Base-by-base conservation (phyloP, 2,329 filamentous ascomycete genomes). In the Ophiostoma angusticollis region DNA sequence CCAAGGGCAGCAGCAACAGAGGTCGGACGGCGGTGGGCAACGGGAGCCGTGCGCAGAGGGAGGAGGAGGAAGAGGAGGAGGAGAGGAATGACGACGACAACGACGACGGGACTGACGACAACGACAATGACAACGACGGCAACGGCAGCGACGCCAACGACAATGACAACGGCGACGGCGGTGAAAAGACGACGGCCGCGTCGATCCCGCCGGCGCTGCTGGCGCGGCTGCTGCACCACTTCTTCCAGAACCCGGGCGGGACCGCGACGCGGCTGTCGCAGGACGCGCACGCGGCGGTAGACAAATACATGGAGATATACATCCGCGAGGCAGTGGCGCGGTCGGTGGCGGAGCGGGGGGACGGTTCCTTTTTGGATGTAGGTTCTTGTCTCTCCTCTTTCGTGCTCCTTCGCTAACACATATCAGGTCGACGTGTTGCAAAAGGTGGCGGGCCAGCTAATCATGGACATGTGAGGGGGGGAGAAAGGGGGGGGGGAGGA, bases 261-360 rank as follows among this genome's bases (percentile, higher is more conserved):
- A 72, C 80, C 35, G 70, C 72, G 40, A 87, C 81, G 18, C 70
- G 80, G 48, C 77, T 94, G 47, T 78, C 78, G 7, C 78, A 74
- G 50, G 82, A 86, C 52, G 85, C 85, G 4, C 84, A 87, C 55
- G 69, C 64, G 6, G 73, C 86, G 1, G 72, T 87, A 42, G 80
- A 77, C 12, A 85, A 80, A 60, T 96, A 96, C 56, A 71, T 95
- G 58, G 85, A 95, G 58, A 74, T 89, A 0, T 96, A 95, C 60
- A 81, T 94, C 38, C 71, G 82, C 45, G 89, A 96, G 62, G 84
- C 85, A 1, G 77, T 96, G 54, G 84, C 85, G 13, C 63, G 89
- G 53, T 78, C 84, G 28, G 74, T 78, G 9, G 75, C 77, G 42
- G 81, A 84, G 64, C 78, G 80, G 54, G 65, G 65, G 23, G 45